Evolutionary conservation across 768 basidiomycete genomes (phyloP).

Genomic region (Gloeophyllum trabeum): DNA sequence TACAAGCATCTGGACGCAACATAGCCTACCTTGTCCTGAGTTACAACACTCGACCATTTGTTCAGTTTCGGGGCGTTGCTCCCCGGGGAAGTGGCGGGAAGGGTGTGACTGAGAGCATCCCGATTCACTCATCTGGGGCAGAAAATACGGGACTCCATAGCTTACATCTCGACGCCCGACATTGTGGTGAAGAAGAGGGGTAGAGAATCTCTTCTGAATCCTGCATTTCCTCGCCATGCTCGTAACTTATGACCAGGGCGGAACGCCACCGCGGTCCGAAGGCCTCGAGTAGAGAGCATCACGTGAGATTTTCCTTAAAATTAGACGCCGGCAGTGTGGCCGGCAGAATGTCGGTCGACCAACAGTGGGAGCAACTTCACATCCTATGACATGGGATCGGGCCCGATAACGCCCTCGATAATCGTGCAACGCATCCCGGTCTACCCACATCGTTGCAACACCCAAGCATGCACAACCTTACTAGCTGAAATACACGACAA

Average conservation of each 20-base stretch:
- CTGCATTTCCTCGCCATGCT: neutral
- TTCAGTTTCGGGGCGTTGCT: constrained; percentile 41
- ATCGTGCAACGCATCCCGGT: too few species aligned
- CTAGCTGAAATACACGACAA: too few species aligned
- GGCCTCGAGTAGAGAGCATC: too few species aligned
- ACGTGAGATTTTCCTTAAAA: too few species aligned
- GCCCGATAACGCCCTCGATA: too few species aligned
- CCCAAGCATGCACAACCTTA: too few species aligned
- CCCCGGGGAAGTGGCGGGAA: neutral
- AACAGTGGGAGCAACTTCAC: too few species aligned
- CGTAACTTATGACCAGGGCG: neutral
- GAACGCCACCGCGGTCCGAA: neutral
- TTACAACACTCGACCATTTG: constrained; percentile 62
- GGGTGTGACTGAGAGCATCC: neutral
- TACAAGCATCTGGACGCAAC: neutral
- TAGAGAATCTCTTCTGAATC: neutral
- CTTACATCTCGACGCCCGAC: constrained; percentile 51
- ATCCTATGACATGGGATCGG: too few species aligned
- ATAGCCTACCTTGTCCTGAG: constrained; percentile 57
- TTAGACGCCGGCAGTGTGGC: too few species aligned
- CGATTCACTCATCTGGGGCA: neutral
- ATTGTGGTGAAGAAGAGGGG: constrained; percentile 19
- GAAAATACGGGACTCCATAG: neutral
- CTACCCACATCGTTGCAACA: too few species aligned
- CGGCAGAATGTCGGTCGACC: too few species aligned